These are phyloP conservation scores for Lophiotrema nucula DNA, from an alignment of 495 filamentous ascomycete species.

Conservation along the genomic window DNA sequence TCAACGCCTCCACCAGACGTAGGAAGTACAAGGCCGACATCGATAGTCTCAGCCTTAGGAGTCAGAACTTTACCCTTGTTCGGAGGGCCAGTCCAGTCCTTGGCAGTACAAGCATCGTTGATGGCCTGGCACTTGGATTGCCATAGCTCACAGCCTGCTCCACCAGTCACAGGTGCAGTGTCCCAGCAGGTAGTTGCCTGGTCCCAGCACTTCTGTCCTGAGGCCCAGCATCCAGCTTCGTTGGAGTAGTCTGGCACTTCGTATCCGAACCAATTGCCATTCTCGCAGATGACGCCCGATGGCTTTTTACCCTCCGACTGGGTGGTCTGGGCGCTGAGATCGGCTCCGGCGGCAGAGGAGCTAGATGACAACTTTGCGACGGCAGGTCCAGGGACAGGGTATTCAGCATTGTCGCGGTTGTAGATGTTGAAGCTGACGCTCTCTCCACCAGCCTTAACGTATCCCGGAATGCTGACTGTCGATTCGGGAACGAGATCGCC, in stretches of 20 bases:
- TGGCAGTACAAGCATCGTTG: slow-evolving; percentile 46
- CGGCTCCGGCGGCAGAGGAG: slow-evolving; percentile 19
- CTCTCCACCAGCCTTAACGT: slow-evolving; percentile 52
- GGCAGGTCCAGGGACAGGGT: slow-evolving; percentile 59
- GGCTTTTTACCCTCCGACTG: slow-evolving; percentile 52
- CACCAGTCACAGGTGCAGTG: slow-evolving; percentile 56
- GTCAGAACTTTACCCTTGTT: slow-evolving; percentile 51
- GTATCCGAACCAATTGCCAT: slow-evolving; percentile 69
- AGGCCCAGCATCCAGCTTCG: slow-evolving; percentile 58
- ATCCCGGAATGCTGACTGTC: slow-evolving; percentile 63
- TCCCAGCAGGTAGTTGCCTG: slow-evolving; percentile 59
- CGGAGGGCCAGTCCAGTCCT: slow-evolving; percentile 58
- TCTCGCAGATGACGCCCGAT: slow-evolving; percentile 56
- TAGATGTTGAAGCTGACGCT: slow-evolving; percentile 65
- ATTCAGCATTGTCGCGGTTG: slow-evolving; percentile 46
- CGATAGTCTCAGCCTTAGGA: slow-evolving; percentile 31
- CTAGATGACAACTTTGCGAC: slow-evolving; percentile 26
- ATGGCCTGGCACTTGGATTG: slow-evolving; percentile 58
- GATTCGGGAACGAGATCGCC: slow-evolving; percentile 45
- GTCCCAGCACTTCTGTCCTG: slow-evolving; percentile 54
- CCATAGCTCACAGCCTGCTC: slow-evolving; percentile 58
- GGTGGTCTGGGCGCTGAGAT: slow-evolving; percentile 19
- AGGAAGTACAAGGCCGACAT: slow-evolving; percentile 25
- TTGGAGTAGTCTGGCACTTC: slow-evolving; percentile 55
- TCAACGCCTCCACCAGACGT: slow-evolving; percentile 13